Conservation (phyloP, 139 green algal species). For the Coelastrella sp. region DNA sequence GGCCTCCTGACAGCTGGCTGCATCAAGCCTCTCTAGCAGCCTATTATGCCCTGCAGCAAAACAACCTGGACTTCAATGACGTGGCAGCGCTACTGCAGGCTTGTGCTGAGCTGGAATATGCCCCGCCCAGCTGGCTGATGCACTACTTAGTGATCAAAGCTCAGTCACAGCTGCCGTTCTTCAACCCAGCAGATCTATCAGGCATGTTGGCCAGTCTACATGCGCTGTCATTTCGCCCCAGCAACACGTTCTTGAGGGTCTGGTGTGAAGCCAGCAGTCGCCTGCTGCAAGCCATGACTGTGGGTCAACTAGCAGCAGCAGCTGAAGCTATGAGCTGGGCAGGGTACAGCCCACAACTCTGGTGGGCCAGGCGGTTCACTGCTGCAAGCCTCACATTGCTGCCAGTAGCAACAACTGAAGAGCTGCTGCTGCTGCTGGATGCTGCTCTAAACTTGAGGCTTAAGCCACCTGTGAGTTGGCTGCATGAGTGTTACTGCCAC, state of each 20-base stretch:
- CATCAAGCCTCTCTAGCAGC: not conserved
- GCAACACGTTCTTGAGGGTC: constrained; percentile 10
- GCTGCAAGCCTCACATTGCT: constrained; percentile 15
- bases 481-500: constrained; percentile 27
- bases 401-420: constrained; percentile 15
- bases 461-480: not conserved
- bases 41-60: not conserved
- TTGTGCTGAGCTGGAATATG: constrained; percentile 13
- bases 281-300: constrained; percentile 19
- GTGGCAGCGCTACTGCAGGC: constrained; percentile 17
- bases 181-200: constrained; percentile 27
- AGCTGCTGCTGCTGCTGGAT: constrained; percentile 47
- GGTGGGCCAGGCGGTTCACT: constrained; percentile 11
- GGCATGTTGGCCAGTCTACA: constrained; percentile 20
- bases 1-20: not conserved
- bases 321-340: constrained; percentile 2
- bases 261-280: constrained; percentile 37
- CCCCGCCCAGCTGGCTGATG: constrained; percentile 29
- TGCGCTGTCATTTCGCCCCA: constrained; percentile 10
- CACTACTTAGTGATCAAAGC: not conserved
- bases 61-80: constrained; percentile 26
- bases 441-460: constrained; percentile 7
- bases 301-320: constrained; percentile 24
- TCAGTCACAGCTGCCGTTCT: constrained; percentile 26
- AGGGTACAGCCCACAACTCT: not conserved